Evolutionary conservation across 2,329 filamentous ascomycete species (phyloP).

Genomic region (Proliferodiscus dingleyae): DNA sequence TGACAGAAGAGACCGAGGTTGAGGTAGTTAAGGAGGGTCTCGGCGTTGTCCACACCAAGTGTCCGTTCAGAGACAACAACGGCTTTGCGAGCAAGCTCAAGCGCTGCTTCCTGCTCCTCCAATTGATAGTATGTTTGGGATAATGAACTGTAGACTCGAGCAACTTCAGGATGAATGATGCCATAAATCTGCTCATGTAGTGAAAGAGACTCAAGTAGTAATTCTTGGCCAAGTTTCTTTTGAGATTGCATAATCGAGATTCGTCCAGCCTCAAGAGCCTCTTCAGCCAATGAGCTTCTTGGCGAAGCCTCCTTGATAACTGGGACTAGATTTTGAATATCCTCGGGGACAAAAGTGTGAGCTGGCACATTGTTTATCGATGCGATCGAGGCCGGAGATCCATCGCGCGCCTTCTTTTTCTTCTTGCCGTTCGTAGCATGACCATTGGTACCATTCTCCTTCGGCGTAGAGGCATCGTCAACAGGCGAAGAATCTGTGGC

Average conservation of each 20-base stretch:
- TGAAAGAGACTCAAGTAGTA: slow-evolving; percentile 91
- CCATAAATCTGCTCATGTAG: slow-evolving; percentile 98
- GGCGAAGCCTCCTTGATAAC: slow-evolving; percentile 92
- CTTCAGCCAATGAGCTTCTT: slow-evolving; percentile 85
- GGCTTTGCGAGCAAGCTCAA: slow-evolving; percentile 93
- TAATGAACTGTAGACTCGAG: slow-evolving; percentile 87
- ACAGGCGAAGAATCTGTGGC: slow-evolving; percentile 30
- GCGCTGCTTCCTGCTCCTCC: slow-evolving; percentile 94
- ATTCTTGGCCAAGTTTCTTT: slow-evolving; percentile 91
- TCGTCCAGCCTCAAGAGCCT: slow-evolving; percentile 90
- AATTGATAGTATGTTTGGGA: slow-evolving; percentile 96
- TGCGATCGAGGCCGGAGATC: slow-evolving; percentile 37
- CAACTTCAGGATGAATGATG: slow-evolving; percentile 93
- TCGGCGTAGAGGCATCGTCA: slow-evolving; percentile 35
- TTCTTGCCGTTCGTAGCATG: slow-evolving; percentile 44
- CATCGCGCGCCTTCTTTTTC: slow-evolving; percentile 57
- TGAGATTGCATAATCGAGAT: slow-evolving; percentile 95
- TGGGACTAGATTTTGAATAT: slow-evolving; percentile 89
- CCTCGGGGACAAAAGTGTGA: slow-evolving; percentile 72
- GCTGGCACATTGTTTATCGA: slow-evolving; percentile 41
- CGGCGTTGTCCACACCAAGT: slow-evolving; percentile 84
- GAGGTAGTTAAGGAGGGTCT: slow-evolving; percentile 92
- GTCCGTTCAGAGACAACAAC: slow-evolving; percentile 95
- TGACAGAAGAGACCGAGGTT: slow-evolving; percentile 95
- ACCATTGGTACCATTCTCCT: slow-evolving; percentile 35